Evolutionary conservation across 1,284 basidiomycete genomes (phyloP), one percentile per base, ranked within the genome.

Genomic region (Schizophyllum commune): DNA sequence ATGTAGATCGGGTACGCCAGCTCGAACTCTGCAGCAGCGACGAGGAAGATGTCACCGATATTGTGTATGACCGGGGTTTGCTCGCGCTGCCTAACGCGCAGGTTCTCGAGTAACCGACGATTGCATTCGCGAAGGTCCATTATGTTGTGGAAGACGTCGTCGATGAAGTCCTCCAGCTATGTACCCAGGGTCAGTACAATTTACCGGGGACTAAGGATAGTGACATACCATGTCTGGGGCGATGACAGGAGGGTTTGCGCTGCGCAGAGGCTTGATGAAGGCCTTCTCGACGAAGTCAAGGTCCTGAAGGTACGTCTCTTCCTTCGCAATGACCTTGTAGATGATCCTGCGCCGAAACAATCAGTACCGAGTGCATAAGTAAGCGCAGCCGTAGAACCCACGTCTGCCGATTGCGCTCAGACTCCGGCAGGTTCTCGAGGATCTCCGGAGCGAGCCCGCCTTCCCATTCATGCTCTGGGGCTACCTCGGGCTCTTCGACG

Each of bases 281-380:
- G 90, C 87, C 6, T 80, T 79, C 68, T 97, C 92, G 52, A 98
- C 83, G 3, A 88, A 83, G 63, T 94, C 87, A 4, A 99, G 81
- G 70, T 99, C 96, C 57, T 89, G 85, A 53, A 96, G 79, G 70
- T 97, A 98, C 69, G 93, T 88, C 67, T 91, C 88, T 74, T 99
- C 97, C 65, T 93, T 91, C 68, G 84, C 84, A 65, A 99, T 91
- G 39, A 96, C 86, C 73, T 96, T 95, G 69, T 91, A 88, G 60
- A 99, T 96, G 68, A 96, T 89, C n/a, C 87, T 89, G 61, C 7
- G 57, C 19, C 56, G 7, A 55, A 22, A 20, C 55, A 32, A 34
- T 60, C 52, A 56, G 63, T 55, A 62, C 56, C 57, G 64, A 52
- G 53, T 55, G 5, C 27, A 20, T 60, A 52, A 55, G 13, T 13